Conservation (phyloP, 805 yeast species). For the Metschnikowia arizonensis region DNA sequence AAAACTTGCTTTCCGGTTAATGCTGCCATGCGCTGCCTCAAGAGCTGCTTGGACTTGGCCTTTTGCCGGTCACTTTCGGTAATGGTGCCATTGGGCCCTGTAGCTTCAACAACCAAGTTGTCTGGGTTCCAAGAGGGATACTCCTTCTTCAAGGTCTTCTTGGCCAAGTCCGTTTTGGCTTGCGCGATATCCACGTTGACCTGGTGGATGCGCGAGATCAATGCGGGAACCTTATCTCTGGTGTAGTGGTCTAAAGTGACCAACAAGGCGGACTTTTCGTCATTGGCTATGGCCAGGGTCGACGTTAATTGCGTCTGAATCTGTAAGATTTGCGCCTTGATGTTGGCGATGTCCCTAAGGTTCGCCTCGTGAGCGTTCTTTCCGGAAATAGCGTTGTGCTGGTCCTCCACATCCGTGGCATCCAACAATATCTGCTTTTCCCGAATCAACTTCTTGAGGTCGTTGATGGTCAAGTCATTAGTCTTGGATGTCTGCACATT, state of each 20-base stretch:
- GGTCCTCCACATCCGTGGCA: slow-evolving; percentile 67
- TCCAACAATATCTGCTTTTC: slow-evolving; percentile 70
- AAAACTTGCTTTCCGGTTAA: slow-evolving; percentile 71
- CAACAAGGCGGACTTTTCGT: slow-evolving; percentile 49
- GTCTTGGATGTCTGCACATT: slow-evolving; percentile 24
- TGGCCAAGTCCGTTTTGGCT: slow-evolving; percentile 61
- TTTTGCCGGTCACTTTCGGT: slow-evolving; percentile 81
- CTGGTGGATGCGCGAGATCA: slow-evolving; percentile 58
- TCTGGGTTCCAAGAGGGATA: slow-evolving; percentile 59
- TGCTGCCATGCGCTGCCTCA: slow-evolving; percentile 88
- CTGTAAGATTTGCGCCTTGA: slow-evolving; percentile 57
- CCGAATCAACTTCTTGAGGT: slow-evolving; percentile 59
- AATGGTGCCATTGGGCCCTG: slow-evolving; percentile 82
- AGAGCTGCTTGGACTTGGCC: slow-evolving; percentile 71
- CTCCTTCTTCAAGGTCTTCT: slow-evolving; percentile 50
- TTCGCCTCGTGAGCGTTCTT: slow-evolving; percentile 40
- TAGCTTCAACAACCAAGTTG: slow-evolving; percentile 53
- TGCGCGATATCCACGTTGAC: slow-evolving; percentile 66
- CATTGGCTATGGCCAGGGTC: slow-evolving; percentile 30
- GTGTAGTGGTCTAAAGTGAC: slow-evolving; percentile 58
- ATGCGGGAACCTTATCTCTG: slow-evolving; percentile 61
- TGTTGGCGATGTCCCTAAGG: slow-evolving; percentile 53
- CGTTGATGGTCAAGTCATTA: slow-evolving; percentile 44
- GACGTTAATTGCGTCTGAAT: slow-evolving; percentile 38
- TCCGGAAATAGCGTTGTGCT: slow-evolving; percentile 32